phyloP scores from a whole-genome alignment of 1,139 yeast genomes.

The Zhuliangozyma blackwelliae region DNA sequence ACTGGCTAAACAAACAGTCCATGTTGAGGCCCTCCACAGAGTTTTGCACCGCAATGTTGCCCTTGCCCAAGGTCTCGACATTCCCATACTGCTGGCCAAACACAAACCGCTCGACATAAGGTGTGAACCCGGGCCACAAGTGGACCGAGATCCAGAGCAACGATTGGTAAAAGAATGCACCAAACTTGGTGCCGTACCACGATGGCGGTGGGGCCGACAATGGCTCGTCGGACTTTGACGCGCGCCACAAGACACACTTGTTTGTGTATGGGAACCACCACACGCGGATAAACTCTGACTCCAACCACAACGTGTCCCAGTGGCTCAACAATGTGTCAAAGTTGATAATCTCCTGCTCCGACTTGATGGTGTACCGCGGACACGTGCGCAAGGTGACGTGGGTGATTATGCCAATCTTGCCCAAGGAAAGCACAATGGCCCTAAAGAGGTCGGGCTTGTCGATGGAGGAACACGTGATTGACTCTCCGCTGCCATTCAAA shows the following conservation, averaged over 20 bases:
- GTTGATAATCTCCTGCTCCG: slow-evolving; percentile 75
- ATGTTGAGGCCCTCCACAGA: slow-evolving; percentile 87
- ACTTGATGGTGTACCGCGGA: slow-evolving; percentile 77
- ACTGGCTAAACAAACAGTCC: slow-evolving; percentile 94
- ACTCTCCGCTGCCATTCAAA: slow-evolving; percentile 69
- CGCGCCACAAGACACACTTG: slow-evolving; percentile 88
- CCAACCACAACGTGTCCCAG: slow-evolving; percentile 79
- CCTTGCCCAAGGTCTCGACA: slow-evolving; percentile 63
- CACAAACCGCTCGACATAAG: slow-evolving; percentile 77
- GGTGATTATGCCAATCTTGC: slow-evolving; percentile 87
- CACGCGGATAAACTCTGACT: slow-evolving; percentile 83
- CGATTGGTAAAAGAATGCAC: slow-evolving; percentile 74
- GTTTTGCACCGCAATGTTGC: slow-evolving; percentile 68
- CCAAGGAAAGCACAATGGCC: slow-evolving; percentile 84
- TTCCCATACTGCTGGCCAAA: slow-evolving; percentile 80
- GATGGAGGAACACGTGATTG: slow-evolving; percentile 64
- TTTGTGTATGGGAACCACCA: slow-evolving; percentile 98
- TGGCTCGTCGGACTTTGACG: slow-evolving; percentile 62
- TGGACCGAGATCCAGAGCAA: slow-evolving; percentile 78
- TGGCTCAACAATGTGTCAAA: slow-evolving; percentile 65
- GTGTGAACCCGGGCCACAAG: slow-evolving; percentile 70
- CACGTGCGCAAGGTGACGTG: slow-evolving; percentile 84
- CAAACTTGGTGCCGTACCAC: slow-evolving; percentile 81
- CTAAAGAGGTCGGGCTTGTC: slow-evolving; percentile 68
- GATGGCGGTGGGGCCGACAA: slow-evolving; percentile 65